A percentile compares a stretch with the other conserved stretches of the same genome.
Evolutionary conservation across 73 alveolate species (phyloP).

Genomic region (Paramecium sonneborni): DNA sequence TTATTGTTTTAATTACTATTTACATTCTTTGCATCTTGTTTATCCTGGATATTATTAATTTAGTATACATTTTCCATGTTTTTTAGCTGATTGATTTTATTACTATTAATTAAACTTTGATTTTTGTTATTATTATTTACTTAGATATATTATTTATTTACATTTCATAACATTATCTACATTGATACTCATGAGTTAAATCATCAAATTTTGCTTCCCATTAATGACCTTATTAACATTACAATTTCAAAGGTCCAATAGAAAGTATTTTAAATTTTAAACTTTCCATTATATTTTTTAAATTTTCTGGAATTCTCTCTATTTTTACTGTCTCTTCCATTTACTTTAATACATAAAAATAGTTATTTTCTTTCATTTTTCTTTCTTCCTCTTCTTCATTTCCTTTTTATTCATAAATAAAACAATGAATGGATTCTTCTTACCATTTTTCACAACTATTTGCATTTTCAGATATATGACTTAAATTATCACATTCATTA

Average conservation of each 20-base stretch:
- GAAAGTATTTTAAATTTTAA: background rate
- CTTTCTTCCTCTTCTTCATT: background rate
- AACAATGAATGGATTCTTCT: background rate
- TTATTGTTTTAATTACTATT: background rate
- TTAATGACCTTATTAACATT: background rate
- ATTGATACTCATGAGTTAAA: background rate
- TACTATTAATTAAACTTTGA: too few species aligned
- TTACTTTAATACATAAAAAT: background rate
- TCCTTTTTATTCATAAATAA: background rate
- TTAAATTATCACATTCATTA: background rate
- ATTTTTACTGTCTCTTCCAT: background rate
- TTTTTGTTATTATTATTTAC: background rate
- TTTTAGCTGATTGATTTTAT: background rate
- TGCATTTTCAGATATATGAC: slow-evolving; percentile 6
- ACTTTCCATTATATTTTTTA: background rate
- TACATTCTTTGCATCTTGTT: background rate
- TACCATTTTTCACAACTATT: slow-evolving; percentile 16
- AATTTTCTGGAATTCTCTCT: background rate
- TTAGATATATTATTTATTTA: background rate
- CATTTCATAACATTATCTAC: background rate
- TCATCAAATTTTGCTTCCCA: background rate
- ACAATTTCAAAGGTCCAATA: background rate
- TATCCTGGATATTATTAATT: background rate
- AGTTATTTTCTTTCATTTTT: background rate
- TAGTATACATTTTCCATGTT: background rate